A percentile compares a stretch with the other conserved stretches of the same genome.
These are phyloP conservation scores for Cadophora luteo-olivacea DNA, from an alignment of 2,329 filamentous ascomycete species.

Conservation along the genomic window DNA sequence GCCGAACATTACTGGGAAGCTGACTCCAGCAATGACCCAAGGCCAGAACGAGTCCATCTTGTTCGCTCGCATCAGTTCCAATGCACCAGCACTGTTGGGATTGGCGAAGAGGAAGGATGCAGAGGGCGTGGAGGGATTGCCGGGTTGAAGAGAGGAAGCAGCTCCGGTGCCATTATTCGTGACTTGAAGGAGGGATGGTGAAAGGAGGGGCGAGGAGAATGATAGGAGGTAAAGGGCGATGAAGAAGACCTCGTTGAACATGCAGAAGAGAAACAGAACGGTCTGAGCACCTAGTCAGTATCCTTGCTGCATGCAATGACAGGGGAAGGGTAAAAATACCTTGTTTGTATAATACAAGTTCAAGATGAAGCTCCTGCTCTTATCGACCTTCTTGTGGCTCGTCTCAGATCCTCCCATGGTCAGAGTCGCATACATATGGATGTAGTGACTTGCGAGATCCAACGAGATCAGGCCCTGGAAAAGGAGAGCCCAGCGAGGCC, in stretches of 20 bases:
- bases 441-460: constrained; percentile 95
- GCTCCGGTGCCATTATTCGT: constrained; percentile 57
- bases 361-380: constrained; percentile 84
- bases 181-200: constrained; percentile 77
- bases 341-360: constrained; percentile 98
- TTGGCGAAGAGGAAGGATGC: constrained; percentile 80
- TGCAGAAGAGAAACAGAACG: constrained; percentile 90
- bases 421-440: constrained; percentile 98
- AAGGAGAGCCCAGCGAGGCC: constrained; percentile 90
- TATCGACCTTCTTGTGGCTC: constrained; percentile 94
- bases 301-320: constrained; percentile 13
- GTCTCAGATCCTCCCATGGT: constrained; percentile 80
- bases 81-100: constrained; percentile 89
- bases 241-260: constrained; percentile 95
- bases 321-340: constrained; percentile 60
- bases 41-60: constrained; percentile 82
- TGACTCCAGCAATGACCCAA: constrained; percentile 82
- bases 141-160: constrained; percentile 63
- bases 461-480: constrained; percentile 94
- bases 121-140: constrained; percentile 73
- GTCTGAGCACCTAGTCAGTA: constrained; percentile 58
- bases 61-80: constrained; percentile 92
- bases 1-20: constrained; percentile 83
- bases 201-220: constrained; percentile 89
- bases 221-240: constrained; percentile 97